These are phyloP conservation scores for Jackrogersella minutella DNA, from an alignment of 495 filamentous ascomycete species.

Conservation along the genomic window DNA sequence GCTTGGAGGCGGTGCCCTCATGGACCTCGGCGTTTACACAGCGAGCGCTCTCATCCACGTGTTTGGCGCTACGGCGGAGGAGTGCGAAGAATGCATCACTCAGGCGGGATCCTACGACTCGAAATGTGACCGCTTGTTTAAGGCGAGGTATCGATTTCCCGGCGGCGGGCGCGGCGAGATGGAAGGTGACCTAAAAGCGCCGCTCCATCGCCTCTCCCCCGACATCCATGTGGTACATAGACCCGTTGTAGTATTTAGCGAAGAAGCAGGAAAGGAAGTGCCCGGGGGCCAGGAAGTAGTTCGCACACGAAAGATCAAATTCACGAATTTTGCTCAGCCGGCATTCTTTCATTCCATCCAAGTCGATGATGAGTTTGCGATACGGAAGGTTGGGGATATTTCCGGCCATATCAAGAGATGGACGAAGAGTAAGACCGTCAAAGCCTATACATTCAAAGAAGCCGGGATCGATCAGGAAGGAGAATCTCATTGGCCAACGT, in stretches of 20 bases:
- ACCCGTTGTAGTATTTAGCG: constrained; percentile 40
- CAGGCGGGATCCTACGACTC: constrained; percentile 43
- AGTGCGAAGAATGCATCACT: constrained; percentile 48
- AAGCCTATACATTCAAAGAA: constrained; percentile 58
- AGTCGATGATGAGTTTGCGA: constrained; percentile 53
- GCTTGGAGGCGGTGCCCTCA: constrained; percentile 63
- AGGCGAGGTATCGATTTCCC: constrained; percentile 53
- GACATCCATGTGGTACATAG: constrained; percentile 52
- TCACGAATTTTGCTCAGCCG: constrained; percentile 53
- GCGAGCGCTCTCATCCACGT: constrained; percentile 53
- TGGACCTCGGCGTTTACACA: constrained; percentile 66
- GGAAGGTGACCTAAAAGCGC: constrained; percentile 46
- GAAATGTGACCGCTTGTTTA: constrained; percentile 52
- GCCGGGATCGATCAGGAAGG: constrained; percentile 46
- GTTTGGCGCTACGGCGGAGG: constrained; percentile 47
- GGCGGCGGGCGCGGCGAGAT: constrained; percentile 53
- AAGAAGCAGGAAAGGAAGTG: constrained; percentile 45
- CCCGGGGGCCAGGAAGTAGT: constrained; percentile 48
- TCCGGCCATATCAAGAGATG: constrained; percentile 50
- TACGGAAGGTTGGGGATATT: constrained; percentile 43
- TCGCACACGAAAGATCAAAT: constrained; percentile 51
- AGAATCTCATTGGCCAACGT: constrained; percentile 59
- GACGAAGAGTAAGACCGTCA: constrained; percentile 51
- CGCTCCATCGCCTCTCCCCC: constrained; percentile 40
- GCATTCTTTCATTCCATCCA: constrained; percentile 61